These are phyloP conservation scores for Aspergillus sergii DNA, from an alignment of 2,329 filamentous ascomycete species.

Conservation along the genomic window DNA sequence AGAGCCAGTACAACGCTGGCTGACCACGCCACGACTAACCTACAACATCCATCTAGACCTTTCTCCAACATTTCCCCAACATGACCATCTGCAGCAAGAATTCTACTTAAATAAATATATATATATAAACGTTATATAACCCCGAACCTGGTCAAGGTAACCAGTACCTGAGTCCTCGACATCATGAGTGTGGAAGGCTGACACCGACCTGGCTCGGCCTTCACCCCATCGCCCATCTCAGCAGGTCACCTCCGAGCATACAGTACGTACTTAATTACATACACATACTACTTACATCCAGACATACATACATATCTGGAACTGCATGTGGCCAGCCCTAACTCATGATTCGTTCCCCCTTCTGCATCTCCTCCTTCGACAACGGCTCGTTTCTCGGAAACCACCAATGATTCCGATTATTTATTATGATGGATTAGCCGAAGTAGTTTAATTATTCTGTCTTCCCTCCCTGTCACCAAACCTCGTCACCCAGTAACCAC, in stretches of 20 bases:
- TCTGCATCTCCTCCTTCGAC: conserved; percentile 38
- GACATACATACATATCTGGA: not conserved
- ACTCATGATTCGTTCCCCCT: conserved; percentile 52
- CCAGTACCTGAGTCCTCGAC: not conserved
- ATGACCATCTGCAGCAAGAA: not conserved
- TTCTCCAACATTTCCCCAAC: not conserved
- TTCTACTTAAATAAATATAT: not conserved
- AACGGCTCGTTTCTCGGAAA: conserved; percentile 3
- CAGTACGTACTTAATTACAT: not conserved
- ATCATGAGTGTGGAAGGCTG: not conserved
- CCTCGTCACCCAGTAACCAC: not conserved
- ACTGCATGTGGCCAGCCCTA: conserved; percentile 44
- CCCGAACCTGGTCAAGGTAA: not conserved
- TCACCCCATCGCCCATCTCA: not conserved
- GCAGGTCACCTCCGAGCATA: not conserved
- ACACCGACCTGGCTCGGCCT: not conserved
- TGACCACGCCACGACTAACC: not conserved
- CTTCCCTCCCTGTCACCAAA: not conserved
- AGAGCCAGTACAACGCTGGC: not conserved
- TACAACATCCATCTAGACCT: not conserved
- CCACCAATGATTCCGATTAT: not conserved
- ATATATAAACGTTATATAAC: not conserved
- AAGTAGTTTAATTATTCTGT: not conserved
- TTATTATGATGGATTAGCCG: not conserved
- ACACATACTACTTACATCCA: not conserved